A percentile compares a stretch with the other conserved stretches of the same genome.
Evolutionary conservation across 2,329 filamentous ascomycete genomes (phyloP).

Genomic region (Plenodomus biglobosus): DNA sequence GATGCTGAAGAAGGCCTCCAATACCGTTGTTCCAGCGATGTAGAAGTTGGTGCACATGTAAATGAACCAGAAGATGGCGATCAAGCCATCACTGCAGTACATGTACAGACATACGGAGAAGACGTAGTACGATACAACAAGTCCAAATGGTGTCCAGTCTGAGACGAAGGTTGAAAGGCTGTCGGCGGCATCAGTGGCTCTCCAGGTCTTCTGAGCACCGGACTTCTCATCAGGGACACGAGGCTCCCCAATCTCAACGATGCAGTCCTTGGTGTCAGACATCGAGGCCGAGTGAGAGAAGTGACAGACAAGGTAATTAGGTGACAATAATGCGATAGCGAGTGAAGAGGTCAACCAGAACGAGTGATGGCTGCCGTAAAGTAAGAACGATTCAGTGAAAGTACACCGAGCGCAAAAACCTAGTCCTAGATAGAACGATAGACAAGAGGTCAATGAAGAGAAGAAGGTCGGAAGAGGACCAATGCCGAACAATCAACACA

Average conservation of each 20-base stretch:
- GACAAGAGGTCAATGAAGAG: constrained; percentile 2
- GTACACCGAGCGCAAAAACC: neutral
- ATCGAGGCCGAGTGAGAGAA: constrained; percentile 24
- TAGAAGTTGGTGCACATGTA: constrained; percentile 51
- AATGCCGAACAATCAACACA: constrained; percentile 4
- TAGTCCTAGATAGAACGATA: constrained; percentile 1
- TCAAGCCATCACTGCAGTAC: constrained; percentile 41
- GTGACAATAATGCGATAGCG: neutral
- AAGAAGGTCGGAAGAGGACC: constrained; percentile 1
- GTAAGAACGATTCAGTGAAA: constrained; percentile 1
- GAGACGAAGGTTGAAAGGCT: constrained; percentile 34
- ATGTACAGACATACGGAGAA: constrained; percentile 49
- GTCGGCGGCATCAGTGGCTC: constrained; percentile 7
- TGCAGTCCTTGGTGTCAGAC: constrained; percentile 20
- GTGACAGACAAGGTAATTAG: constrained; percentile 1
- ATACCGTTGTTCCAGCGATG: constrained; percentile 47
- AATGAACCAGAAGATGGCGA: constrained; percentile 49
- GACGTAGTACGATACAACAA: constrained; percentile 47
- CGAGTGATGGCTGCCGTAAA: constrained; percentile 25
- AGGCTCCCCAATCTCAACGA: constrained; percentile 30
- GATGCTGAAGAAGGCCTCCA: constrained; percentile 48
- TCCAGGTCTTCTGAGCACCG: constrained; percentile 3
- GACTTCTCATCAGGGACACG: constrained; percentile 10
- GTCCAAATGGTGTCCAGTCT: constrained; percentile 48
- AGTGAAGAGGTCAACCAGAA: constrained; percentile 17